Conservation (phyloP, 345 rosid genomes). For the Trapa incisa region DNA sequence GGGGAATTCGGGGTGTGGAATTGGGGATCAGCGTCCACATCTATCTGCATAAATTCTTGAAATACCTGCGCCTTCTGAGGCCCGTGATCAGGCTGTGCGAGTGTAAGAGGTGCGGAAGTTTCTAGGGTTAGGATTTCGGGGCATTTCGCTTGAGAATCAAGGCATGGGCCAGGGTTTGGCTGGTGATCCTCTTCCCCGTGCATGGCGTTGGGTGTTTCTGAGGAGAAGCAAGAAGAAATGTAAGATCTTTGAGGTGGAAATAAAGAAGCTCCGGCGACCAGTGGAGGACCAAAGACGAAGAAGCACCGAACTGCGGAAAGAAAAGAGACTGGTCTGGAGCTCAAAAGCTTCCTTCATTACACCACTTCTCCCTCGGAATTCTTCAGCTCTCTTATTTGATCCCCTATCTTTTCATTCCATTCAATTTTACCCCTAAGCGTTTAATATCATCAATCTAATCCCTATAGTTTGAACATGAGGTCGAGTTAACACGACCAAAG, state of each 20-base stretch:
- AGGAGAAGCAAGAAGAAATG: not conserved
- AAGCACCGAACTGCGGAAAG: not conserved
- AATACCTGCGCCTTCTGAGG: slow-evolving; percentile 6
- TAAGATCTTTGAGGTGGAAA: not conserved
- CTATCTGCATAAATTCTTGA: not conserved
- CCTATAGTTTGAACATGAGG: no score
- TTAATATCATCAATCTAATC: not conserved
- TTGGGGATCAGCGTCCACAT: slow-evolving; percentile 1
- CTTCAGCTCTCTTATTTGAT: not conserved
- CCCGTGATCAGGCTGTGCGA: slow-evolving; percentile 15
- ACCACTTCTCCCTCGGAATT: no score
- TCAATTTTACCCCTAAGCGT: not conserved
- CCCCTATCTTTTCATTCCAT: not conserved
- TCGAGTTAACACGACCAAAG: no score
- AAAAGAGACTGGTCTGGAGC: not conserved
- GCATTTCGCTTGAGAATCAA: not conserved
- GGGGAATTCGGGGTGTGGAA: slow-evolving; percentile 2
- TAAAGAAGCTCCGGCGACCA: not conserved
- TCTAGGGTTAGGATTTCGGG: slow-evolving; percentile 16
- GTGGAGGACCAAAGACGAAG: not conserved
- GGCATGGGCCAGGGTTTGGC: not conserved
- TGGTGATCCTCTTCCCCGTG: not conserved
- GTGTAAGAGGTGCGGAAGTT: not conserved
- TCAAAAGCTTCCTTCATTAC: no score
- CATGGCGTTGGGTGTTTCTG: slow-evolving; percentile 2